Evolutionary conservation across 371 early-diverging fungal species (phyloP).

Genomic region (Mucor irregularis): DNA sequence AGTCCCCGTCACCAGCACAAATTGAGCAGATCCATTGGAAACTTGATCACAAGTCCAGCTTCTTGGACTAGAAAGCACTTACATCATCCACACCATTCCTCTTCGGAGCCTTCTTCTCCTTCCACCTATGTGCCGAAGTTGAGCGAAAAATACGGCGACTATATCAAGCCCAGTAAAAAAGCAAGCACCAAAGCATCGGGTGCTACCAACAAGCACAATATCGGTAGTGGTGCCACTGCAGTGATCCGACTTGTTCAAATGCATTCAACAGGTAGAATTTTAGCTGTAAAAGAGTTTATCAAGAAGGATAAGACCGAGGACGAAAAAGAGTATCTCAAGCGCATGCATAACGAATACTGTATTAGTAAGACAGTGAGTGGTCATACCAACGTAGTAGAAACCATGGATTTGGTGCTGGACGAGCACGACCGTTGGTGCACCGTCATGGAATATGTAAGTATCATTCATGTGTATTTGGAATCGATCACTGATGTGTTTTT

Average conservation of each 20-base stretch:
- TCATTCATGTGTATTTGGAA: neutral
- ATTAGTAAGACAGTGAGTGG: slow-evolving; percentile 63
- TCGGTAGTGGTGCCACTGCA: slow-evolving; percentile 90
- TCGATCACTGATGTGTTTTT: neutral
- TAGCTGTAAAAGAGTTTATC: slow-evolving; percentile 67
- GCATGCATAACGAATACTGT: slow-evolving; percentile 74
- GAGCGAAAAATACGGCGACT: slow-evolving; percentile 27
- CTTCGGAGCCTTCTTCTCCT: slow-evolving; percentile 14
- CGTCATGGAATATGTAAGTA: slow-evolving; percentile 69
- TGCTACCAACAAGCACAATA: slow-evolving; percentile 54
- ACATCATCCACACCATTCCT: neutral
- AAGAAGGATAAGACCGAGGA: slow-evolving; percentile 55
- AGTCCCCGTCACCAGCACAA: neutral
- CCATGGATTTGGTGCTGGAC: slow-evolving; percentile 67
- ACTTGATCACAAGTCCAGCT: slow-evolving; percentile 19
- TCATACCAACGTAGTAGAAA: slow-evolving; percentile 71
- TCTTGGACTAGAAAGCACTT: slow-evolving; percentile 25
- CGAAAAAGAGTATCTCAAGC: slow-evolving; percentile 63
- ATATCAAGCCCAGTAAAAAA: slow-evolving; percentile 16
- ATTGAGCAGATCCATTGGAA: slow-evolving; percentile 17
- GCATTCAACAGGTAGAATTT: slow-evolving; percentile 18
- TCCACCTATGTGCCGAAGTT: slow-evolving; percentile 14
- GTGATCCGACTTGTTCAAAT: slow-evolving; percentile 85
- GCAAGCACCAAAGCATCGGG: slow-evolving; percentile 13
- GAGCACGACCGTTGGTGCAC: slow-evolving; percentile 58